A percentile compares a stretch with the other conserved stretches of the same genome.
phyloP scores from a whole-genome alignment of 768 basidiomycete species.

The Cantharellus anzutake region DNA sequence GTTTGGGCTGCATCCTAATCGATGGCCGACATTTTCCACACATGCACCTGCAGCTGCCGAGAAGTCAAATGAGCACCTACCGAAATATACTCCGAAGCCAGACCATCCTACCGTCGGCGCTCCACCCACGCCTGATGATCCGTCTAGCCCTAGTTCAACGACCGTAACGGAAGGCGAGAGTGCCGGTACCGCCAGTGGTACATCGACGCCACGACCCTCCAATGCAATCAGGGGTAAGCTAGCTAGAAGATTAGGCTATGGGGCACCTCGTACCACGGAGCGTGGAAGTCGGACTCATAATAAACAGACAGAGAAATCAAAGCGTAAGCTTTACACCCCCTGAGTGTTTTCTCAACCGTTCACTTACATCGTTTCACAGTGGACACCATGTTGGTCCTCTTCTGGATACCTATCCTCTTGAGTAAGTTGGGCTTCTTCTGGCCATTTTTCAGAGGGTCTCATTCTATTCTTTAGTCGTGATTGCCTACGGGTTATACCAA shows the following conservation, averaged over 20 bases:
- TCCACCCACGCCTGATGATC: not conserved
- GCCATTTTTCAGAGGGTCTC: not conserved
- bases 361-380: slow-evolving; percentile 23
- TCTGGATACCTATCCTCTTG: slow-evolving; percentile 74
- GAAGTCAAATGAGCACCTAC: not conserved
- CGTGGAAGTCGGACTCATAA: slow-evolving; percentile 51
- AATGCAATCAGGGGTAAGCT: not conserved
- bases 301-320: slow-evolving; percentile 27
- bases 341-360: not conserved
- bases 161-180: not conserved
- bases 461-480: not conserved
- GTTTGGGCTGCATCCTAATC: slow-evolving; percentile 17
- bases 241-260: slow-evolving; percentile 27
- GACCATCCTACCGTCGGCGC: not conserved
- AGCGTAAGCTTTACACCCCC: slow-evolving; percentile 31
- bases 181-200: not conserved
- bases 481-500: not conserved
- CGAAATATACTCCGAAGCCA: not conserved
- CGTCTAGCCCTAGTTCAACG: not conserved
- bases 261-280: slow-evolving; percentile 31
- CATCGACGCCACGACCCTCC: not conserved
- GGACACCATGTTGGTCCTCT: slow-evolving; percentile 67
- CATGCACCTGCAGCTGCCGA: not conserved
- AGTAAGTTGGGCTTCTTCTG: slow-evolving; percentile 27
- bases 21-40: slow-evolving; percentile 29